Conservation (phyloP, 129 eudicot genomes). For the Artemisia tridentata region DNA sequence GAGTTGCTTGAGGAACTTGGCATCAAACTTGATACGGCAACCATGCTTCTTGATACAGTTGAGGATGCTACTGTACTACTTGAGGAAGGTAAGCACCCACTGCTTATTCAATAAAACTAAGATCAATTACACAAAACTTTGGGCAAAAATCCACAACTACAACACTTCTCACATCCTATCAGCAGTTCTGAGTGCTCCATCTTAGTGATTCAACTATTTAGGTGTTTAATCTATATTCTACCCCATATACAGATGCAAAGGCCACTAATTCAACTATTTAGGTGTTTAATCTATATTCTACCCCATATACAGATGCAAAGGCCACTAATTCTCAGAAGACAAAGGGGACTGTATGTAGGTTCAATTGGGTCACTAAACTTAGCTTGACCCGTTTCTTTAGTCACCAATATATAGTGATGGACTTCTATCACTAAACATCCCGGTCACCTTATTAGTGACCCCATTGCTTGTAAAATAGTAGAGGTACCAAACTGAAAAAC, state of each 20-base stretch:
- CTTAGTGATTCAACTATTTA: not conserved
- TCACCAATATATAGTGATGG: no score
- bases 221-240: no score
- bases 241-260: no score
- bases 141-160: no score
- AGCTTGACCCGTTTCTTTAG: no score
- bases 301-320: constrained; percentile 48
- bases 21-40: constrained; percentile 56
- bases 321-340: constrained; percentile 45
- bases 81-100: constrained; percentile 65
- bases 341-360: constrained; percentile 60
- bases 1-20: constrained; percentile 78
- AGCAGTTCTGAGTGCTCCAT: not conserved
- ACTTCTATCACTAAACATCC: no score
- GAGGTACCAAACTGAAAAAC: no score
- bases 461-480: no score
- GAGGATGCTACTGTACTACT: constrained; percentile 79
- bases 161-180: not conserved
- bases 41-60: constrained; percentile 61
- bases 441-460: no score
- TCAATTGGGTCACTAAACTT: no score
- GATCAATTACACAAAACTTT: not conserved
- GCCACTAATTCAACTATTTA: no score
- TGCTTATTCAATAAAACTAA: constrained; percentile 1
- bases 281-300: constrained; percentile 1